Conservation (phyloP, 2,329 filamentous ascomycete species). For the Sporothrix schenckii region DNA sequence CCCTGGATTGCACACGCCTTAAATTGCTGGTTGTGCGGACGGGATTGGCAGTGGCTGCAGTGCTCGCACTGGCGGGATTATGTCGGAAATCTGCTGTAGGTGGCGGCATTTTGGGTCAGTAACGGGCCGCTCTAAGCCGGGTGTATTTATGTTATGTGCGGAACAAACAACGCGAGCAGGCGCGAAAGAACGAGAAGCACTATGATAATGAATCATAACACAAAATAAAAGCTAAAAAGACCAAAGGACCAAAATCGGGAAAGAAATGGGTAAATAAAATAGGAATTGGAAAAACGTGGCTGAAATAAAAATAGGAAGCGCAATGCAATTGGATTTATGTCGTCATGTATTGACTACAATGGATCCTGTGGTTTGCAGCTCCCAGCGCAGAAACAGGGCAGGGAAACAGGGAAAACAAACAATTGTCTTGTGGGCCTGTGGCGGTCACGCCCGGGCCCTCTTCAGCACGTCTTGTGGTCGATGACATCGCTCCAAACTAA, state of each 20-base stretch:
- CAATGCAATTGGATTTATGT: constrained; percentile 20
- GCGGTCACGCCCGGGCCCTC: neutral
- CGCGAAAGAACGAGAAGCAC: constrained; percentile 7
- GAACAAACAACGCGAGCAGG: neutral
- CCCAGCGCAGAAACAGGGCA: neutral
- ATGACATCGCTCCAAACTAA: constrained; percentile 23
- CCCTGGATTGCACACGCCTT: constrained; percentile 33
- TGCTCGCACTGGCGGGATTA: constrained; percentile 8
- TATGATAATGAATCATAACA: neutral
- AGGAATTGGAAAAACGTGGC: neutral
- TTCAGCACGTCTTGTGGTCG: constrained; percentile 11
- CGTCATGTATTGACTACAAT: constrained; percentile 12
- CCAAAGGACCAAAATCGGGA: neutral
- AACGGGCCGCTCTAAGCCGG: neutral
- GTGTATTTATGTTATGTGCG: neutral
- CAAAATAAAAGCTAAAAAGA: neutral
- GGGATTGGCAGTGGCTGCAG: neutral
- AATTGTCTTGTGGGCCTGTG: constrained; percentile 6
- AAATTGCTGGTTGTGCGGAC: neutral
- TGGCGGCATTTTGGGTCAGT: constrained; percentile 30
- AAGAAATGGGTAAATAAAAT: neutral
- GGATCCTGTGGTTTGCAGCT: neutral
- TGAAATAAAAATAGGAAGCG: neutral
- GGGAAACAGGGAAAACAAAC: constrained; percentile 23
- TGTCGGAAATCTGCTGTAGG: constrained; percentile 20